phyloP scores from a whole-genome alignment of 148 eudicot species.

The Pharnaceum exiguum region DNA sequence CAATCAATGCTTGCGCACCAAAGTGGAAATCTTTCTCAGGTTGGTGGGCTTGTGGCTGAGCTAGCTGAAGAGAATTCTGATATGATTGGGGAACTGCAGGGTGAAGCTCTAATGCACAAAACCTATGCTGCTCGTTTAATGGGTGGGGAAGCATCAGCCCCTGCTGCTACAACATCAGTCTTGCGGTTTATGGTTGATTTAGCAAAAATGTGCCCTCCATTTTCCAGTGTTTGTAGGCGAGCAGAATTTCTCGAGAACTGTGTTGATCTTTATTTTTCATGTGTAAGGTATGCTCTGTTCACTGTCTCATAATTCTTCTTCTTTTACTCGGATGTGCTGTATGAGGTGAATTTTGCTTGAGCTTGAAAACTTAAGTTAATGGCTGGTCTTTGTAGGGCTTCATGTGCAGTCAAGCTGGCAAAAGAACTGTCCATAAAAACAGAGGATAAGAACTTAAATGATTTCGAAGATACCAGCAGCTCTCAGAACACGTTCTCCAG shows the following conservation, averaged over 20 bases:
- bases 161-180: slow-evolving; percentile 94
- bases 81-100: slow-evolving; percentile 96
- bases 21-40: slow-evolving; percentile 82
- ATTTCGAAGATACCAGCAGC: slow-evolving; percentile 73
- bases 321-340: neutral
- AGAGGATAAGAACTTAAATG: slow-evolving; percentile 68
- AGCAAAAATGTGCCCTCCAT: slow-evolving; percentile 86
- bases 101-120: slow-evolving; percentile 97
- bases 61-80: slow-evolving; percentile 73
- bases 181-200: slow-evolving; percentile 97
- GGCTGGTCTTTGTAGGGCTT: slow-evolving; percentile 59
- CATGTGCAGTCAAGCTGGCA: slow-evolving; percentile 80
- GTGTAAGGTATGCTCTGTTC: slow-evolving; percentile 61
- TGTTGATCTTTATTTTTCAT: slow-evolving; percentile 89
- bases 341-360: neutral
- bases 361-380: neutral
- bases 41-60: slow-evolving; percentile 83
- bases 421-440: slow-evolving; percentile 61
- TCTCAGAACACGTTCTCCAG: slow-evolving; percentile 92
- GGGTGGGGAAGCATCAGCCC: slow-evolving; percentile 99
- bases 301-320: neutral
- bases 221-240: slow-evolving; percentile 85
- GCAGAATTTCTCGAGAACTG: slow-evolving; percentile 89
- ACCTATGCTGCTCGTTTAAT: slow-evolving; percentile 96
- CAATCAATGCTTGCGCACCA: slow-evolving; percentile 79